phyloP scores from a whole-genome alignment of 495 filamentous ascomycete genomes.

The Penicillium cataractarum region DNA sequence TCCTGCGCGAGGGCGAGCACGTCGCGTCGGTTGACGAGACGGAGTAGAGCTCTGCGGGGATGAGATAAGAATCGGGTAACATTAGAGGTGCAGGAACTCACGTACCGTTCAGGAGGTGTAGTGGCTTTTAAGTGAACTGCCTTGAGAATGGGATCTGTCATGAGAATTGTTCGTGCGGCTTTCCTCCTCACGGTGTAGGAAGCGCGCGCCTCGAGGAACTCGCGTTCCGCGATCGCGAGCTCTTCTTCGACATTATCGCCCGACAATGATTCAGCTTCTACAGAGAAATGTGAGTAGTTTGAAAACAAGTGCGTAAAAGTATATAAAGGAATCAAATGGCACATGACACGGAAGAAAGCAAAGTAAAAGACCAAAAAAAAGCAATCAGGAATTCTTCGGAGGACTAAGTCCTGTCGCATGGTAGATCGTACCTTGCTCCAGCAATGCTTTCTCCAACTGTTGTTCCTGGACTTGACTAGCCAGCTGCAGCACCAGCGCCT shows the following conservation, averaged over 20 bases:
- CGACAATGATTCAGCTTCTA: conserved; percentile 37
- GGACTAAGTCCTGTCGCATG: neutral
- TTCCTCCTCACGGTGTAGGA: conserved; percentile 66
- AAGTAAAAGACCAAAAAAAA: neutral
- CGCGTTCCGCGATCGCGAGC: conserved; percentile 60
- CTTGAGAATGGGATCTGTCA: conserved; percentile 73
- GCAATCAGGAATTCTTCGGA: neutral
- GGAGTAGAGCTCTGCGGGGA: conserved; percentile 61
- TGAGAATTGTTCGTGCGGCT: conserved; percentile 66
- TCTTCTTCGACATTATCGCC: conserved; percentile 54
- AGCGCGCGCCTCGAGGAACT: conserved; percentile 69
- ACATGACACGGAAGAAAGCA: conserved; percentile 6
- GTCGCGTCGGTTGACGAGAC: conserved; percentile 69
- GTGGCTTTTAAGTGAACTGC: conserved; percentile 71
- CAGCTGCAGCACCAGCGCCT: conserved; percentile 64
- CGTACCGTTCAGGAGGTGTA: conserved; percentile 69
- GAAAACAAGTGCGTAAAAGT: conserved; percentile 3
- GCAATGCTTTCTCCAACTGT: conserved; percentile 67
- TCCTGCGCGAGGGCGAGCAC: conserved; percentile 61
- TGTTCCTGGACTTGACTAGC: conserved; percentile 72
- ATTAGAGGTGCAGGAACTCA: neutral
- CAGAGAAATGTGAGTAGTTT: conserved; percentile 5
- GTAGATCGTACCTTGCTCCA: conserved; percentile 53
- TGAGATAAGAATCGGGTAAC: conserved; percentile 11
- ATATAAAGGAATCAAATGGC: conserved; percentile 10